Conservation (phyloP, 805 yeast species). For the Barnettozyma botsteinii region DNA sequence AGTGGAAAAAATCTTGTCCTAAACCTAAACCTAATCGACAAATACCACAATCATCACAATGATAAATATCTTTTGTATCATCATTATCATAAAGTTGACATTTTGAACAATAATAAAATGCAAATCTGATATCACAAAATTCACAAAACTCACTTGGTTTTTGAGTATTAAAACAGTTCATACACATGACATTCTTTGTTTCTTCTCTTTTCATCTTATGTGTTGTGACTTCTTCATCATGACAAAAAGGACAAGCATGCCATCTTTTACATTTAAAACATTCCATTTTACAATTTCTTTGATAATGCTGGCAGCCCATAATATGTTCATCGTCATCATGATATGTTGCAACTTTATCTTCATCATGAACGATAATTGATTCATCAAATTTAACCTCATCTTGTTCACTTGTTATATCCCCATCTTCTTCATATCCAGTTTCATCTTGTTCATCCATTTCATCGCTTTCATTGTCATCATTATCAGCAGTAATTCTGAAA, state of each 20-base stretch:
- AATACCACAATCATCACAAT: conserved; percentile 89
- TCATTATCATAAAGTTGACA: conserved; percentile 86
- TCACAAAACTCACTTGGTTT: conserved; percentile 63
- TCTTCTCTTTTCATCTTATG: conserved; percentile 57
- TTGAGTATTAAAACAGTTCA: conserved; percentile 75
- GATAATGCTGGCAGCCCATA: conserved; percentile 80
- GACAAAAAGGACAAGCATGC: conserved; percentile 83
- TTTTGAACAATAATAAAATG: conserved; percentile 68
- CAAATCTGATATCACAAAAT: conserved; percentile 60
- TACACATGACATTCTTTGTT: conserved; percentile 70
- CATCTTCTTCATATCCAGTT: conserved; percentile 10
- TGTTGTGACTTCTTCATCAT: conserved; percentile 48
- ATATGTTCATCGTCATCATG: conserved; percentile 37
- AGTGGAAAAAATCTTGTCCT: conserved; percentile 87
- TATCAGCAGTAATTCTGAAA: conserved; percentile 21
- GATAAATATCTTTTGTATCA: conserved; percentile 74
- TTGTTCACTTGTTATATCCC: conserved; percentile 11
- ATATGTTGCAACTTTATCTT: conserved; percentile 45
- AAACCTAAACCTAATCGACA: conserved; percentile 87
- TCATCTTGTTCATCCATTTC: conserved; percentile 18
- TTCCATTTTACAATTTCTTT: conserved; percentile 75
- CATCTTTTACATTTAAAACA: conserved; percentile 71
- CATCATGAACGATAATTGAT: conserved; percentile 35
- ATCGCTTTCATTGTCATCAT: conserved; percentile 1
- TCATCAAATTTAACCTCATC: conserved; percentile 15